Percentiles rank a stretch among this genome's conserved stretches.
Evolutionary conservation across 2,329 filamentous ascomycete species (phyloP).

Genomic region (Pseudogymnoascus sp.): DNA sequence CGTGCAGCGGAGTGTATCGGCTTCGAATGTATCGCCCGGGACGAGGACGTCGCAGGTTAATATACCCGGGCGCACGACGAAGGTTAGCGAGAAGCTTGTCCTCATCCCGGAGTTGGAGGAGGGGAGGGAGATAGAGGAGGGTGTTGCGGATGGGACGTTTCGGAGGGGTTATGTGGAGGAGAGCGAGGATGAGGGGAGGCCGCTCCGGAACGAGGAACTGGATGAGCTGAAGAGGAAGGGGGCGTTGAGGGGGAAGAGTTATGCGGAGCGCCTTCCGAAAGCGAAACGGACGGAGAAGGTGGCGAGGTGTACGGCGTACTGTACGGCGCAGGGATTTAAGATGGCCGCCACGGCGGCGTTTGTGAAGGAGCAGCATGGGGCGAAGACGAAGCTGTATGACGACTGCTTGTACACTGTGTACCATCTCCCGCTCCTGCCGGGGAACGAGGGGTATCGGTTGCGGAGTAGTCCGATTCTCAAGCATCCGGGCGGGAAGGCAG

Average conservation of each 20-base stretch:
- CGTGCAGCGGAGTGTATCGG: constrained; percentile 39
- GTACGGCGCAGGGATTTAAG: constrained; percentile 89
- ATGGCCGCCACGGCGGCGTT: constrained; percentile 83
- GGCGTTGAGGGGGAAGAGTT: constrained; percentile 68
- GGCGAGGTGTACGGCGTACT: constrained; percentile 87
- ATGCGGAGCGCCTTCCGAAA: constrained; percentile 88
- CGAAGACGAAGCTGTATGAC: constrained; percentile 93
- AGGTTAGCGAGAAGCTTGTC: constrained; percentile 95
- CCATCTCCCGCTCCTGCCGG: constrained; percentile 78
- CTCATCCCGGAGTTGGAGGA: constrained; percentile 73
- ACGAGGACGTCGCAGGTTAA: constrained; percentile 36
- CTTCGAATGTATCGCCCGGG: constrained; percentile 31
- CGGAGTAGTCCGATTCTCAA: constrained; percentile 87
- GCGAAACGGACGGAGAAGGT: constrained; percentile 78
- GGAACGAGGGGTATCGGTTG: constrained; percentile 76
- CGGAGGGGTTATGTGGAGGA: constrained; percentile 33
- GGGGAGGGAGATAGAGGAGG: constrained; percentile 50
- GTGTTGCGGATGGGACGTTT: constrained; percentile 43
- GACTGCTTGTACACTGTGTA: constrained; percentile 96
- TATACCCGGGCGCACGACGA: constrained; percentile 79
- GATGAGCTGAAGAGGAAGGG: constrained; percentile 54
- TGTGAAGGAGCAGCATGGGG: constrained; percentile 75
- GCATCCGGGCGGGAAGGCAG: constrained; percentile 83
- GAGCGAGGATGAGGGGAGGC: constrained; percentile 53
- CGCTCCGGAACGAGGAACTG: constrained; percentile 59